phyloP scores from a whole-genome alignment of 2,329 filamentous ascomycete species.

The Aureobasidium zeae region DNA sequence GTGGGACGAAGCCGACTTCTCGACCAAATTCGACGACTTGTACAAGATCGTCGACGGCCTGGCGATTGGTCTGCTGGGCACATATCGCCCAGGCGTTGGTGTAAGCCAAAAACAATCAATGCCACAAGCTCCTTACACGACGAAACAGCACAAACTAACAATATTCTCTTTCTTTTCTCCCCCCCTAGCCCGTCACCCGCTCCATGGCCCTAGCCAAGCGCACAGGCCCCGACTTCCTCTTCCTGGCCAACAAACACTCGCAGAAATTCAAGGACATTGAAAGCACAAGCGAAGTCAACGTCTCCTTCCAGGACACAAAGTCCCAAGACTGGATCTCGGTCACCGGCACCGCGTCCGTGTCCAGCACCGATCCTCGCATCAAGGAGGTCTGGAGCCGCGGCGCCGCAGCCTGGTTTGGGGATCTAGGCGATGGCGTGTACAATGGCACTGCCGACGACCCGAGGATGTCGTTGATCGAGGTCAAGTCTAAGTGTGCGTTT shows the following conservation, averaged over 20 bases:
- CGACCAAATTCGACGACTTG: conserved; percentile 40
- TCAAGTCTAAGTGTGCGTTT: conserved; percentile 28
- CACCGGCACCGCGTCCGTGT: conserved; percentile 33
- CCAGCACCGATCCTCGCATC: conserved; percentile 40
- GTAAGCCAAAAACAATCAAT: too few species aligned
- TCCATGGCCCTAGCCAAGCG: conserved; percentile 50
- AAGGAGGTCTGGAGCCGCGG: conserved; percentile 37
- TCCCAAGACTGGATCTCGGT: conserved; percentile 42
- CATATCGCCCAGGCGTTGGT: conserved; percentile 35
- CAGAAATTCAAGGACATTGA: conserved; percentile 40
- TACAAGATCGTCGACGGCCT: conserved; percentile 39
- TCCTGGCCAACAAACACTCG: conserved; percentile 40
- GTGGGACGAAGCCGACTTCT: conserved; percentile 37
- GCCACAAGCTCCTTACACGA: too few species aligned
- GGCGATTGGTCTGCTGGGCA: conserved; percentile 37
- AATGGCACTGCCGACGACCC: conserved; percentile 39
- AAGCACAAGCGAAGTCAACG: conserved; percentile 33
- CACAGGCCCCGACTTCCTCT: conserved; percentile 42
- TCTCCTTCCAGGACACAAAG: conserved; percentile 40
- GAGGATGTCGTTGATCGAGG: conserved; percentile 37
- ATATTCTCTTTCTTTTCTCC: too few species aligned
- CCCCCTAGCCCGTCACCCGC: conserved; percentile 32
- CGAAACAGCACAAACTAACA: too few species aligned
- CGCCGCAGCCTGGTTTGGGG: conserved; percentile 41
- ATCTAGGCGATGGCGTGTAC: conserved; percentile 42